phyloP scores from a whole-genome alignment of 1,139 yeast genomes.

The Meyerozyma carpophila region DNA sequence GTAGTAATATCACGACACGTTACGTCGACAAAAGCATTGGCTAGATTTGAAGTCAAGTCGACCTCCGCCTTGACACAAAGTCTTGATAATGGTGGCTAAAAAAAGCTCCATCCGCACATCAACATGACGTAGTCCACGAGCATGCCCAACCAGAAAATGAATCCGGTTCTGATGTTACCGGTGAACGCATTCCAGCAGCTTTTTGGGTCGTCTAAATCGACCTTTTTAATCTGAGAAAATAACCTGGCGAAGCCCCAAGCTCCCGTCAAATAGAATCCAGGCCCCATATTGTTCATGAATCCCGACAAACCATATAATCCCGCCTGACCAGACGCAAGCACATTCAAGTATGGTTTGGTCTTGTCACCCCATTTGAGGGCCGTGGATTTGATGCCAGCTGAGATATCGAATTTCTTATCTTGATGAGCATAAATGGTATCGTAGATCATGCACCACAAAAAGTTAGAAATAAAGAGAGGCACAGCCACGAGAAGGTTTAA shows the following conservation, averaged over 20 bases:
- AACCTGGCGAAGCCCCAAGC: conserved; percentile 66
- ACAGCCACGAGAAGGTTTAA: conserved; percentile 70
- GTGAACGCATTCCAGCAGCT: conserved; percentile 81
- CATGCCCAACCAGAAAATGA: conserved; percentile 72
- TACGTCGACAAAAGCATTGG: conserved; percentile 7
- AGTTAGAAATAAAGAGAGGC: conserved; percentile 72
- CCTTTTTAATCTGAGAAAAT: conserved; percentile 59
- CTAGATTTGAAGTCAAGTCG: neutral
- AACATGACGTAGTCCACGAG: conserved; percentile 63
- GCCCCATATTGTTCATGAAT: conserved; percentile 76
- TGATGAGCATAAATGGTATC: conserved; percentile 98
- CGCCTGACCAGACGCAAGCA: conserved; percentile 63
- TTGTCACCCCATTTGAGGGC: conserved; percentile 89
- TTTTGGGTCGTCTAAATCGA: conserved; percentile 71
- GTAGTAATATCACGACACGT: neutral
- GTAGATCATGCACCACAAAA: conserved; percentile 91
- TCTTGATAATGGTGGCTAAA: conserved; percentile 14
- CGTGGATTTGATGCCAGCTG: conserved; percentile 91
- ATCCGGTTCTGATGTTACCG: conserved; percentile 77
- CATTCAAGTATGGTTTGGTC: conserved; percentile 64
- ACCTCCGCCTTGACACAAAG: neutral
- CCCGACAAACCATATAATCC: conserved; percentile 68
- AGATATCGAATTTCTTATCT: conserved; percentile 80
- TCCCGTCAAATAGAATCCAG: conserved; percentile 68
- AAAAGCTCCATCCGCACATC: conserved; percentile 31